phyloP scores from a whole-genome alignment of 805 yeast species.

The Saturnispora silvae region DNA sequence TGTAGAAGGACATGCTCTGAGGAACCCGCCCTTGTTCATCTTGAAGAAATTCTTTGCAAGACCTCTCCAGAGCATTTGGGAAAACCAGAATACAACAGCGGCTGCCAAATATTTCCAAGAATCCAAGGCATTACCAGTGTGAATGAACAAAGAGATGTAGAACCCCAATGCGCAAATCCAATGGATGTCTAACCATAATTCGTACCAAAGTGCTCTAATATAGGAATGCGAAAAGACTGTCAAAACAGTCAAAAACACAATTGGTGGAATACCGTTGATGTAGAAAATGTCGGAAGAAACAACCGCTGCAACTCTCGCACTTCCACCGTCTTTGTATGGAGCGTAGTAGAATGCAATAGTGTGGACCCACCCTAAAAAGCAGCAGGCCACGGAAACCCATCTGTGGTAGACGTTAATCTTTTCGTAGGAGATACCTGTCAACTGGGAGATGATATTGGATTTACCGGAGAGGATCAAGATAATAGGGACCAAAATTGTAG shows the following conservation, averaged over 20 bases:
- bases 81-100: constrained; percentile 40
- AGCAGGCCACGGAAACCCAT: constrained; percentile 32
- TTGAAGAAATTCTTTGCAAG: constrained; percentile 35
- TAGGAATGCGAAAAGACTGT: constrained; percentile 33
- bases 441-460: constrained; percentile 35
- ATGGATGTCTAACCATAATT: constrained; percentile 39
- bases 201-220: constrained; percentile 34
- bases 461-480: constrained; percentile 42
- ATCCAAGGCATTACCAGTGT: constrained; percentile 27
- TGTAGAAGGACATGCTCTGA: constrained; percentile 17
- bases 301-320: constrained; percentile 16
- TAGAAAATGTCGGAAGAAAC: constrained; percentile 19
- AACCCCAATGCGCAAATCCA: constrained; percentile 44
- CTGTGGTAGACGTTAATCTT: constrained; percentile 43
- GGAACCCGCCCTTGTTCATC: constrained; percentile 31
- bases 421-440: constrained; percentile 48
- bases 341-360: constrained; percentile 40
- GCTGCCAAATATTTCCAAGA: constrained; percentile 38
- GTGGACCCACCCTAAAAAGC: constrained; percentile 38
- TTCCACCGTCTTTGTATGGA: constrained; percentile 39
- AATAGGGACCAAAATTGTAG: constrained; percentile 41
- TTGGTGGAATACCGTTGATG: constrained; percentile 38
- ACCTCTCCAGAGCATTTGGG: constrained; percentile 38
- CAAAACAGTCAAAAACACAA: constrained; percentile 33
- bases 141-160: constrained; percentile 37